Base-by-base conservation (phyloP, 768 basidiomycete genomes). In the Leccinellum luteum region DNA sequence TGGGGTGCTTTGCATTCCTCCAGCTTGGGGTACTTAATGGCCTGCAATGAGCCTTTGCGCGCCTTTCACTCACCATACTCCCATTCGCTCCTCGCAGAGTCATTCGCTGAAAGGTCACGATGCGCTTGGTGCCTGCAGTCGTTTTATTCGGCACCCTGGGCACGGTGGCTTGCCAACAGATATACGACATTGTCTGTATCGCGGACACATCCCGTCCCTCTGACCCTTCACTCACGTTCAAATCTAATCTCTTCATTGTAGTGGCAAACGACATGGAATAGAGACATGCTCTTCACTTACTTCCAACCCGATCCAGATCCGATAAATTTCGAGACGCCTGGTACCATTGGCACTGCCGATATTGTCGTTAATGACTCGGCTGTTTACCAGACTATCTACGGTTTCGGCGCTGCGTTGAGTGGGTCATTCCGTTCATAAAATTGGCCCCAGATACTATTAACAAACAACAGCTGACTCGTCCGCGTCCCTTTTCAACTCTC, bases 361-460 rank as follows among this genome's bases (percentile, higher is more conserved):
- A 89, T 90, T 52, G 76, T 78, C 43, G 71, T 91, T 14, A 69
- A 83, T 50, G 87, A 88, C 66, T 70, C 69, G 3, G 60, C 73
- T 3, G 68, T 78, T n/a, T 84, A 81, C 69, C 89, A 90, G 71
- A 71, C 76, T 1, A 82, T 91, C 41, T 78, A 76, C 52, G 89
- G 89, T 13, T 87, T 88, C 63, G 89, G 89, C 0, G 86, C 79
- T 9, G 64, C 83, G 0, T 73, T 90, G 31, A 89, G 89, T 89
- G 63, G 31, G 74, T 65, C 27, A 17, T 25, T 48, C 17, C 30
- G 52, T 51, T 47, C 27, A 48, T 21, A 25, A 10, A 54, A 48
- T 12, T 4, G 13, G 47, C 51, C 27, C 34, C 31, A 61, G n/a
- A 41, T 19, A 41, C n/a, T 30, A 48, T 48, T 54, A 53, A 61